phyloP scores from a whole-genome alignment of 371 early-diverging fungal species.

The Mucor mucedo region DNA sequence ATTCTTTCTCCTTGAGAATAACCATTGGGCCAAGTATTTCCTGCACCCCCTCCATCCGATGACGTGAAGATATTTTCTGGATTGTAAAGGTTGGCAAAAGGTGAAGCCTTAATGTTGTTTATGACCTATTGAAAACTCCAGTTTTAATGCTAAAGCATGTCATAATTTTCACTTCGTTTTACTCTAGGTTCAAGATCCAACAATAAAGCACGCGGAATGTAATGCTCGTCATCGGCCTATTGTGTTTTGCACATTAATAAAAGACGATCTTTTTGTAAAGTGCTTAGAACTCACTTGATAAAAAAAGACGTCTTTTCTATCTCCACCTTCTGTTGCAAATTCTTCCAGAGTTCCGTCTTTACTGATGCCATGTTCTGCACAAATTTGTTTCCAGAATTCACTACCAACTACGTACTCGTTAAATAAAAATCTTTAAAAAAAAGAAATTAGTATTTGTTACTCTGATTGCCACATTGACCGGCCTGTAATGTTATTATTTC shows the following conservation, averaged over 20 bases:
- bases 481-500: slow-evolving; percentile 96
- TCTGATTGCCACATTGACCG: slow-evolving; percentile 98
- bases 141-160: background rate
- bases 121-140: slow-evolving; percentile 58
- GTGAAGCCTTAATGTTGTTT: slow-evolving; percentile 70
- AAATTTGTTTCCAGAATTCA: slow-evolving; percentile 93
- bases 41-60: slow-evolving; percentile 95
- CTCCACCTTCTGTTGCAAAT: slow-evolving; percentile 87
- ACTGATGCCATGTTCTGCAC: slow-evolving; percentile 90
- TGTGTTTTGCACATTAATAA: background rate
- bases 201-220: slow-evolving; percentile 91
- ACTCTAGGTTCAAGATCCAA: slow-evolving; percentile 95
- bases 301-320: slow-evolving; percentile 99
- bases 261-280: background rate
- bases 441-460: slow-evolving; percentile 39
- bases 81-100: slow-evolving; percentile 85
- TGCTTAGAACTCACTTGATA: slow-evolving; percentile 77
- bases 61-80: slow-evolving; percentile 91
- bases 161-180: slow-evolving; percentile 24
- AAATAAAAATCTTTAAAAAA: background rate
- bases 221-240: slow-evolving; percentile 93
- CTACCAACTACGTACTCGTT: slow-evolving; percentile 70
- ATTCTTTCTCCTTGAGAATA: slow-evolving; percentile 82
- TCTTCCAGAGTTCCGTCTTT: slow-evolving; percentile 84
- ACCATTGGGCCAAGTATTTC: slow-evolving; percentile 96